Conservation (phyloP, 768 basidiomycete genomes). For the Amanita inopinata region DNA sequence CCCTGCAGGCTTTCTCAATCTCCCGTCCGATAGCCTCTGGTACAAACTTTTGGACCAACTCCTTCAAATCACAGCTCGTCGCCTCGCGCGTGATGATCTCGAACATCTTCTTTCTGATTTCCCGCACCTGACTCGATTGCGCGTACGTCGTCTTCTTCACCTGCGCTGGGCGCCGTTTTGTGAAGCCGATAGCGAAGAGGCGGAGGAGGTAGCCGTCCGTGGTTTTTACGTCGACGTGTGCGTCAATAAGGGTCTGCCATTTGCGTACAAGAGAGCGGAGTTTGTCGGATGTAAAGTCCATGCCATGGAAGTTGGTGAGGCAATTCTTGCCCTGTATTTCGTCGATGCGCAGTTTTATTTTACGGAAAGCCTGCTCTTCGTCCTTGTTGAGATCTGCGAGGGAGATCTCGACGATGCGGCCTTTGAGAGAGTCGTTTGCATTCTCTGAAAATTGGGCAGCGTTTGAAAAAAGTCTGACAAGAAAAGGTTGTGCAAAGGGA, state of each 20-base stretch:
- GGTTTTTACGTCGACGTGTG: conserved; percentile 97
- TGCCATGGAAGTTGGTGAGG: conserved; percentile 99
- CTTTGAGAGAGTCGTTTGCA: conserved; percentile 96
- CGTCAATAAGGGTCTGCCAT: conserved; percentile 99
- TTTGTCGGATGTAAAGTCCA: conserved; percentile 99
- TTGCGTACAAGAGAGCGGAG: conserved; percentile 99
- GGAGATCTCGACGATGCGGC: conserved; percentile 92
- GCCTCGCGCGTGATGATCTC: conserved; percentile 98
- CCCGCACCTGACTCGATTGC: conserved; percentile 87
- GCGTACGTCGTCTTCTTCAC: conserved; percentile 99
- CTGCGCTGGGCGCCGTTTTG: conserved; percentile 91
- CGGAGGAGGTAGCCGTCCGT: conserved; percentile 99
- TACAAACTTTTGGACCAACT: conserved; percentile 96
- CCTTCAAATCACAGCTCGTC: conserved; percentile 92
- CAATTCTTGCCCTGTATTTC: conserved; percentile 98
- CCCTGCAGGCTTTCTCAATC: conserved; percentile 95
- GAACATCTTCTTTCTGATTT: conserved; percentile 99
- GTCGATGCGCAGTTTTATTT: conserved; percentile 97
- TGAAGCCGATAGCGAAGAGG: conserved; percentile 98
- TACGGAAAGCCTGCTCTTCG: conserved; percentile 98
- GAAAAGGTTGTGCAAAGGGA: conserved; percentile 14
- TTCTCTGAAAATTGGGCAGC: conserved; percentile 55
- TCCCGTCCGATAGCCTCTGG: conserved; percentile 98
- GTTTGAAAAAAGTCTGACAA: neutral
- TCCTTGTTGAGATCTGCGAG: conserved; percentile 98